A percentile compares a stretch with the other conserved stretches of the same genome.
Evolutionary conservation across 2,329 filamentous ascomycete genomes (phyloP).

Genomic region (Sporothrix pseudoabietina): DNA sequence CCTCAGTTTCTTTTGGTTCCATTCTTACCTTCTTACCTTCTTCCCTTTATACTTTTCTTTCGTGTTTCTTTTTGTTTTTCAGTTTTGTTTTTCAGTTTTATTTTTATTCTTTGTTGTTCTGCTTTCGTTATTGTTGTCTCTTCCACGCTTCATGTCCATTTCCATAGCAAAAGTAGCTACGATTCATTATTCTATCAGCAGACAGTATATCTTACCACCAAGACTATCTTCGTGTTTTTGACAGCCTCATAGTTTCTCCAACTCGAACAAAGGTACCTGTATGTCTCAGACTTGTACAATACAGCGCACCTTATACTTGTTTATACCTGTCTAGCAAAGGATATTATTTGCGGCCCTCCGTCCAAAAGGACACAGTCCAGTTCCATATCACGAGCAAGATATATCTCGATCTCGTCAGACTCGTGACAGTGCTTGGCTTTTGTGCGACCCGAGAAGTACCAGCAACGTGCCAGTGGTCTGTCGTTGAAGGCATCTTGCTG

Average conservation of each 20-base stretch:
- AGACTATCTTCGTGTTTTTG: neutral
- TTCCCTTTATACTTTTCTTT: neutral
- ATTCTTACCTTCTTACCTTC: neutral
- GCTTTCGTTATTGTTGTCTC: neutral
- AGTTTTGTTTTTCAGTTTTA: neutral
- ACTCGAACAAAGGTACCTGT: too few species aligned
- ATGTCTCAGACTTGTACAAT: neutral
- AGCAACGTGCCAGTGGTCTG: neutral
- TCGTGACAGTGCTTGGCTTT: neutral
- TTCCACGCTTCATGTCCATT: neutral
- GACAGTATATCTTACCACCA: neutral
- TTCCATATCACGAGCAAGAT: neutral
- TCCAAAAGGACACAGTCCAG: too few species aligned
- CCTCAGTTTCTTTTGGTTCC: neutral
- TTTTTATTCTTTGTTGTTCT: neutral
- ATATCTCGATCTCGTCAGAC: neutral
- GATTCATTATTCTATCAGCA: neutral
- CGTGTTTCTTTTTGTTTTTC: neutral
- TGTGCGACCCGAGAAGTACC: neutral
- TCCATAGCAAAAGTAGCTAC: slow-evolving; percentile 9
- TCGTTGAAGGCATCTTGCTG: neutral
- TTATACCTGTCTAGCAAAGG: too few species aligned
- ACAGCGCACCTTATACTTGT: neutral
- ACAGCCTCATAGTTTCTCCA: neutral
- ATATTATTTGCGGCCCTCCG: too few species aligned